Evolutionary conservation across 192 early-diverging fungal genomes (phyloP).

Genomic region (Cetraspora pellucida): DNA sequence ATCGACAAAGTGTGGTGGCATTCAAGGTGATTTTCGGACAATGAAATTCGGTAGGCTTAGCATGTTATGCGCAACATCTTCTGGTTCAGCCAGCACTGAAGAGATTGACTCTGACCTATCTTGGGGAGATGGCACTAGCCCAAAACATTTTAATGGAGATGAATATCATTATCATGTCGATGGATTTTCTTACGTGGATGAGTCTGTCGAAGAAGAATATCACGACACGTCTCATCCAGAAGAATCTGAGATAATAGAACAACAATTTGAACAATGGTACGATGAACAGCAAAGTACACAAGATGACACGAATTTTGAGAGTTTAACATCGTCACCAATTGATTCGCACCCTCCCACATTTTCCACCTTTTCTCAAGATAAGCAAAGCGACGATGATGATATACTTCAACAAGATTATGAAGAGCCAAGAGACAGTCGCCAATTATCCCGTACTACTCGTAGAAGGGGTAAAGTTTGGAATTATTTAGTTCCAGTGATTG

Average conservation of each 20-base stretch:
- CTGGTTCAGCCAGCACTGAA: neutral
- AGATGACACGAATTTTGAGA: neutral
- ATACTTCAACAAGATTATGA: neutral
- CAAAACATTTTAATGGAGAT: neutral
- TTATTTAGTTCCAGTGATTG: neutral
- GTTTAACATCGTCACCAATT: neutral
- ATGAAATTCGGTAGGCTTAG: neutral
- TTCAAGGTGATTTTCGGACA: neutral
- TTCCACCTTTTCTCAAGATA: neutral
- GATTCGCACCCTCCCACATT: neutral
- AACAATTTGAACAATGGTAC: conserved; percentile 14
- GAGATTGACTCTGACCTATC: neutral
- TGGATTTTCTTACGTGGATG: conserved; percentile 15
- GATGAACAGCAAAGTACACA: neutral
- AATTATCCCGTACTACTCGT: neutral
- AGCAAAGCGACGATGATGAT: neutral
- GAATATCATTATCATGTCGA: neutral
- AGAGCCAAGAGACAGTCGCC: neutral
- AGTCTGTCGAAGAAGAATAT: conserved; percentile 12
- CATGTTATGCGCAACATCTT: neutral
- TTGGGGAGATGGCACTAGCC: neutral
- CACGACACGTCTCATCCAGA: neutral
- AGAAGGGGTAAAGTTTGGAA: neutral
- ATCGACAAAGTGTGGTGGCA: neutral
- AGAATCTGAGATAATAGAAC: neutral